A percentile compares a stretch with the other conserved stretches of the same genome.
Conservation (phyloP, 2,329 filamentous ascomycete species). For the Phaeosphaeriaceae sp. region DNA sequence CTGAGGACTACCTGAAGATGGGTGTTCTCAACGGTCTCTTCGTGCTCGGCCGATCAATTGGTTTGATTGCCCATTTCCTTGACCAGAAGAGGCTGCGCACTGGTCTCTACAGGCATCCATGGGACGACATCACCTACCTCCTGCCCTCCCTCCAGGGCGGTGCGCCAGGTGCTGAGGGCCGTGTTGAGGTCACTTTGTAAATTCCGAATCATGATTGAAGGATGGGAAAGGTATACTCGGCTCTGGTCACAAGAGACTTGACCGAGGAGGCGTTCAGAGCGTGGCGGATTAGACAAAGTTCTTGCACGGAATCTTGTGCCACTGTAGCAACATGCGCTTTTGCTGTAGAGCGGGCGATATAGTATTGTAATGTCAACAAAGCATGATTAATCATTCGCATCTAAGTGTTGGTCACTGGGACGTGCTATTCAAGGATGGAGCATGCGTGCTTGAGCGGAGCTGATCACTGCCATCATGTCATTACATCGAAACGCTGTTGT, state of each 20-base stretch:
- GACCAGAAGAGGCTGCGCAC: conserved; percentile 99
- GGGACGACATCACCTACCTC: conserved; percentile 65
- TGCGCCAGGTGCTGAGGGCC: conserved; percentile 49
- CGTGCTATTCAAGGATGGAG: too few species aligned
- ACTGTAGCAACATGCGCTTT: conserved; percentile 42
- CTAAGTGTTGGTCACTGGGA: not conserved
- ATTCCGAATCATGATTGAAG: conserved; percentile 21
- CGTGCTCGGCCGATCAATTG: conserved; percentile 94
- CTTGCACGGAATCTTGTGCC: conserved; percentile 26
- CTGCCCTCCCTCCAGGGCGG: conserved; percentile 48
- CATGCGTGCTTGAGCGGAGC: not conserved
- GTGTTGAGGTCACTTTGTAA: conserved; percentile 52
- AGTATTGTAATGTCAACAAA: conserved; percentile 37
- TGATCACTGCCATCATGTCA: not conserved
- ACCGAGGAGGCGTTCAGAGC: conserved; percentile 39
- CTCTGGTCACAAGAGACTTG: conserved; percentile 31
- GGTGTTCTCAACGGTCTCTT: conserved; percentile 99
- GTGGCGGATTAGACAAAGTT: conserved; percentile 34
- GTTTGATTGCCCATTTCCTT: conserved; percentile 99
- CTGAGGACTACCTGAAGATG: conserved; percentile 98
- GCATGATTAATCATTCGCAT: conserved; percentile 21
- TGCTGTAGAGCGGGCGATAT: conserved; percentile 35
- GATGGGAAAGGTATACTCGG: conserved; percentile 35
- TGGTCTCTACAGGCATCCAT: conserved; percentile 96
- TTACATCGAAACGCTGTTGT: not conserved